Percentiles rank a stretch among this genome's conserved stretches.
These are phyloP conservation scores for Ogataea dorogensis DNA, from an alignment of 805 yeast genomes.

Conservation along the genomic window DNA sequence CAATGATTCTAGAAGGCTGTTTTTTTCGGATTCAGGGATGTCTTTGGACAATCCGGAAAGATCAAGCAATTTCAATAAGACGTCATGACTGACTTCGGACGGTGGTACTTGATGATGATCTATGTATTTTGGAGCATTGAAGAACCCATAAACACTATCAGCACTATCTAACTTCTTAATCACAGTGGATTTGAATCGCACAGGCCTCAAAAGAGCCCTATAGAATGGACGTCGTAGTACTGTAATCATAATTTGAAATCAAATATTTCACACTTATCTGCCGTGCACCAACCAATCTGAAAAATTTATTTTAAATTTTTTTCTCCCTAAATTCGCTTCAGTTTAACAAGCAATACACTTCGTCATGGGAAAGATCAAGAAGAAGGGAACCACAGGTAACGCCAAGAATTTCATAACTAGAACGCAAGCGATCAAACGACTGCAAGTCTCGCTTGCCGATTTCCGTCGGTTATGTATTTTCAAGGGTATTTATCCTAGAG, in stretches of 20 bases:
- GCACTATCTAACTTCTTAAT: not conserved
- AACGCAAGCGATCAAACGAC: constrained; percentile 87
- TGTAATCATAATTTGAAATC: not conserved
- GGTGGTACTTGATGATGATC: not conserved
- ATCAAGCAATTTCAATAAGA: constrained; percentile 37
- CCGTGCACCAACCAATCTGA: constrained; percentile 17
- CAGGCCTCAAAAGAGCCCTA: not conserved
- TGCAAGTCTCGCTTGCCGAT: constrained; percentile 93
- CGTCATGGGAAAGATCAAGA: constrained; percentile 64
- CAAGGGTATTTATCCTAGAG: constrained; percentile 97
- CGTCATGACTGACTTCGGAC: constrained; percentile 13
- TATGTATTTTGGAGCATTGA: constrained; percentile 4
- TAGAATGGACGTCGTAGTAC: not conserved
- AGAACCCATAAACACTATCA: constrained; percentile 18
- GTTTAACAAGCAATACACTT: constrained; percentile 5
- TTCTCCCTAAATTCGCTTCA: constrained; percentile 9
- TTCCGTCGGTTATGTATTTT: constrained; percentile 96
- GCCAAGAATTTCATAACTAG: constrained; percentile 92
- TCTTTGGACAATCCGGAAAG: constrained; percentile 48
- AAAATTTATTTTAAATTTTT: constrained; percentile 16
- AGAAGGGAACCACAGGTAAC: constrained; percentile 81
- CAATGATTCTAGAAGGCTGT: constrained; percentile 35
- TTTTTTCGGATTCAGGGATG: constrained; percentile 29
- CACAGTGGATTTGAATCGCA: not conserved
- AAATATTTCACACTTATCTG: constrained; percentile 1